Evolutionary conservation across 2,329 filamentous ascomycete species (phyloP).

Genomic region (Emmonsiellopsis sp.): DNA sequence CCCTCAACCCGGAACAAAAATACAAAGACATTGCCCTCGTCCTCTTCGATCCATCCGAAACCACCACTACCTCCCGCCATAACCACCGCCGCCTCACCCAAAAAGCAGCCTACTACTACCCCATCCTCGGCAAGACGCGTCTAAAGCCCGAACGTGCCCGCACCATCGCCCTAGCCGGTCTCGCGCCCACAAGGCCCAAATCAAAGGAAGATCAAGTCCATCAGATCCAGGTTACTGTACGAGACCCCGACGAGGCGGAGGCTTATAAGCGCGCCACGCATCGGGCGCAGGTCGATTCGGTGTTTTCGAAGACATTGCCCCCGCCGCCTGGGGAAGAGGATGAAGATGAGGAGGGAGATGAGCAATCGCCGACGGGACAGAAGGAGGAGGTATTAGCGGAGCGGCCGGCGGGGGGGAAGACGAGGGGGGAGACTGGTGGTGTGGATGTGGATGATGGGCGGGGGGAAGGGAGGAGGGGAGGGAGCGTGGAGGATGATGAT

Average conservation of each 20-base stretch:
- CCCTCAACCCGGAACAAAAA: constrained; percentile 41
- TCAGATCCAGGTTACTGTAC: constrained; percentile 43
- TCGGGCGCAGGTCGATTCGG: constrained; percentile 38
- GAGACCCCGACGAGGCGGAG: constrained; percentile 43
- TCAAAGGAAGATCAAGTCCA: constrained; percentile 43
- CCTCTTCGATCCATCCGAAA: constrained; percentile 43
- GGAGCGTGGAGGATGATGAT: constrained; percentile 17
- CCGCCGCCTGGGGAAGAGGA: constrained; percentile 21
- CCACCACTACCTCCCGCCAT: constrained; percentile 12
- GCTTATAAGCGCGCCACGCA: constrained; percentile 38
- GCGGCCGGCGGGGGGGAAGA: constrained; percentile 14
- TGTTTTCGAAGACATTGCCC: constrained; percentile 30
- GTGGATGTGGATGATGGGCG: neutral
- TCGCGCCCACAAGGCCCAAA: constrained; percentile 28
- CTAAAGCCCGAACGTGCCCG: constrained; percentile 43
- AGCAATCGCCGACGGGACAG: constrained; percentile 3
- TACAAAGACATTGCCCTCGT: constrained; percentile 52
- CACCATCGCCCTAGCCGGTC: constrained; percentile 33
- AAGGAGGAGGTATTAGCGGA: constrained; percentile 13
- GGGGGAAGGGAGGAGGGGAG: constrained; percentile 1
- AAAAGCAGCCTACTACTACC: constrained; percentile 4
- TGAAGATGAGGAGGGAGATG: constrained; percentile 16
- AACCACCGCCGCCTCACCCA: neutral
- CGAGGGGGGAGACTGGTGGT: neutral
- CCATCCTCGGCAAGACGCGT: constrained; percentile 48